Evolutionary conservation across 2,329 filamentous ascomycete species (phyloP).

Genomic region (Tothia fuscella): DNA sequence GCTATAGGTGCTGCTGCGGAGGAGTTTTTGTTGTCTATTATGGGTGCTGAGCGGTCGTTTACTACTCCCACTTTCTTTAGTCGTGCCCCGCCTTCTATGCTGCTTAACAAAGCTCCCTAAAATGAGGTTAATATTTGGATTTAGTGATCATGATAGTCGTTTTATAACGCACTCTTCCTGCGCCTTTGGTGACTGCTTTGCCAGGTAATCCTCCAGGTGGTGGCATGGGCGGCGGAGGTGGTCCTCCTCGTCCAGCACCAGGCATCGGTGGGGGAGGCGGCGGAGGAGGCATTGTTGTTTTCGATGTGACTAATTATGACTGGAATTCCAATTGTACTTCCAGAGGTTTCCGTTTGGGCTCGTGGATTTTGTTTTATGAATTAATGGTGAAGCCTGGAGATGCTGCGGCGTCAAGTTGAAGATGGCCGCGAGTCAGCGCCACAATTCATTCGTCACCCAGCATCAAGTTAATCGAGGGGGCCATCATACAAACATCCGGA

Average conservation of each 20-base stretch:
- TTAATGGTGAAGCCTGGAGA: background rate
- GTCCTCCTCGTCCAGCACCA: constrained; percentile 40
- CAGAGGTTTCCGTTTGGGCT: no score
- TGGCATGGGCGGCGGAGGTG: constrained; percentile 51
- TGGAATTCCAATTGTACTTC: no score
- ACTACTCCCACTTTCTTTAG: constrained; percentile 73
- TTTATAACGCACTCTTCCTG: constrained; percentile 46
- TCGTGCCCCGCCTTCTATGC: constrained; percentile 70
- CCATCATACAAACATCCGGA: no score
- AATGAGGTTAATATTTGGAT: no score
- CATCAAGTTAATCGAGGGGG: no score
- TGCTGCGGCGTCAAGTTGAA: background rate
- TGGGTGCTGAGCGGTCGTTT: constrained; percentile 82
- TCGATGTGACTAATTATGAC: background rate
- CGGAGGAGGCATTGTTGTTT: constrained; percentile 41
- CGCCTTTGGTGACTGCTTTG: constrained; percentile 35
- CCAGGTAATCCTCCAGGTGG: constrained; percentile 50
- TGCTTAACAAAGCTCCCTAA: constrained; percentile 73
- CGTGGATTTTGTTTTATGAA: background rate
- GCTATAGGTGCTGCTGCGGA: constrained; percentile 50
- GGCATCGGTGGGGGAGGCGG: constrained; percentile 57
- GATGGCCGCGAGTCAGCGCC: no score
- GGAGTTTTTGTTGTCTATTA: constrained; percentile 43
- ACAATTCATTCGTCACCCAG: constrained; percentile 6
- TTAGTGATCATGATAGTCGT: no score